Base-by-base conservation (phyloP, 169 alveolate species). In the Plasmodium knowlesi region DNA sequence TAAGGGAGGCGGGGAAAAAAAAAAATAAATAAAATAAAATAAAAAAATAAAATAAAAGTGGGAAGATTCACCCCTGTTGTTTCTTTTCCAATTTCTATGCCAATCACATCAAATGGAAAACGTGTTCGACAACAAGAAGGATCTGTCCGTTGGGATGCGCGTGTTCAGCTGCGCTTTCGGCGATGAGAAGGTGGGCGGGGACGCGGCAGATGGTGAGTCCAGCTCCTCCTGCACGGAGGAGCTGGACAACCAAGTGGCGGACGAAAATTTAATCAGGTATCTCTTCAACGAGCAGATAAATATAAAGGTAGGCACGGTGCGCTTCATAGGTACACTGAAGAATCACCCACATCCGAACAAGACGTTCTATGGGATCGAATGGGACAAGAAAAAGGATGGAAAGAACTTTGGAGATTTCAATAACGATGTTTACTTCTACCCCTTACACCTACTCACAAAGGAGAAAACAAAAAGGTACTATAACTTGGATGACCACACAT, bases 351-450 rank as follows among this genome's bases (percentile, higher is more conserved):
- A 30, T 19, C 19, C 30, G 22, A 28, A 79, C 37, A 25, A 39
- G 50, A 89, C 83, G 22, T 89, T 57, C 79, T 89, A 79, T 28
- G 94, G 94, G 1, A 67, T 89, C 32, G 94, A 89, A 78, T 89
- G 94, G 94, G 89, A 78, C 46, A 89, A 89, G 19, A 71, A 72
- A 39, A 32, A 1, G 16, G 78, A 61, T 32, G 94, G 94, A 10
- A 89, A 89, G 71, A 78, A 89, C 50, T 10, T 16, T 22, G 94
- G 94, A n/a, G 72, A 80, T 25, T 89, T 34, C 50, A 70, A 53
- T 2, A 79, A 61, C 25, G 83, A 89, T 3, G 30, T 78, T 57
- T 89, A 89, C 73, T 89, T 89, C 82, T 79, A 19, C 16, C 90
- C 94, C 22, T 1, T 78, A 16, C 37, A 79, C 34, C 72, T 57